Percentiles rank a stretch among this genome's conserved stretches.
Conservation (phyloP, 2,329 filamentous ascomycete genomes). For the Fusarium coffeatum region DNA sequence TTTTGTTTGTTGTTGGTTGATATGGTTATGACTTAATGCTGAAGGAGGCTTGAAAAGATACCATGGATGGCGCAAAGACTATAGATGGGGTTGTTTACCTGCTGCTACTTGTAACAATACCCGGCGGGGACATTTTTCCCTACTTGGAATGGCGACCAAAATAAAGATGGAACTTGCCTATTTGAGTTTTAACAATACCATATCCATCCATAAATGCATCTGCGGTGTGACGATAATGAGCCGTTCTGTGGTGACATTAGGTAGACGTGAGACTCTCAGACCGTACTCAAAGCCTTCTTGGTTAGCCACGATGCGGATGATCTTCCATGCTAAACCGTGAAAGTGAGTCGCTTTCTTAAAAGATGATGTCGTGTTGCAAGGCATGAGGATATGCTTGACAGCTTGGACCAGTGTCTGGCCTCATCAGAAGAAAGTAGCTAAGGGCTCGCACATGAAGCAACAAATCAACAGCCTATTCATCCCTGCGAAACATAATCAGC, state of each 20-base stretch:
- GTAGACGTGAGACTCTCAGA: background rate
- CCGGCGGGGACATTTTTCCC: background rate
- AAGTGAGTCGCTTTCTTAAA: background rate
- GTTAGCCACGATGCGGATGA: background rate
- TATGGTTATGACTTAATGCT: background rate
- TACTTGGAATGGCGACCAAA: background rate
- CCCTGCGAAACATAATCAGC: background rate
- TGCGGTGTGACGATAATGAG: background rate
- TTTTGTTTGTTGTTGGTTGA: background rate
- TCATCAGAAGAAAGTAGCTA: background rate
- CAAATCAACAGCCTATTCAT: background rate
- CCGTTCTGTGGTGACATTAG: background rate
- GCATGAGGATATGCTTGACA: background rate
- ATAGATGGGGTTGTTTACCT: background rate
- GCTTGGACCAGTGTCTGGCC: background rate
- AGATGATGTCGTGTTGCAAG: background rate
- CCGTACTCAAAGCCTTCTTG: background rate
- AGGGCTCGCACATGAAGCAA: background rate
- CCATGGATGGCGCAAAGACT: background rate
- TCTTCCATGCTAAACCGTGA: background rate
- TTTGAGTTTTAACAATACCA: background rate
- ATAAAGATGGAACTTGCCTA: background rate
- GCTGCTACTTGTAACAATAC: background rate
- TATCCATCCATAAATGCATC: background rate
- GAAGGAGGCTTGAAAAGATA: background rate